Base-by-base conservation (phyloP, 106 monocot genomes). In the Ottelia alismoides region DNA sequence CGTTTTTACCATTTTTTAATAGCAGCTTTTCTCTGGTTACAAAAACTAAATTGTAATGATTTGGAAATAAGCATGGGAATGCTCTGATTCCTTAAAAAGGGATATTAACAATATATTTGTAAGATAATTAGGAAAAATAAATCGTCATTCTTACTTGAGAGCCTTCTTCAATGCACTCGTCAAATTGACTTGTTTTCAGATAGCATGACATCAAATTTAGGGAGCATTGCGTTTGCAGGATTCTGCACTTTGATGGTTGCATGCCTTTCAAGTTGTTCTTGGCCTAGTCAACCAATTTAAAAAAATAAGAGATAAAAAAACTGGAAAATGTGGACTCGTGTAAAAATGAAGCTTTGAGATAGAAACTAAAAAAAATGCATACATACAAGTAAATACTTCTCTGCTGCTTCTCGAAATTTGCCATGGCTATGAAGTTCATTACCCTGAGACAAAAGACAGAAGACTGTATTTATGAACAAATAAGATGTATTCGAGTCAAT, bases 131-230 rank as follows among this genome's bases (percentile, higher is more conserved):
- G n/a, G n/a, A n/a, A n/a, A n/a, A n/a, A n/a, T n/a, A n/a, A n/a
- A n/a, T n/a, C n/a, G n/a, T n/a, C n/a, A n/a, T n/a, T 29, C 45
- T 43, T 72, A 90, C 98, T 75, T 98, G 81, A 57, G 85, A 79
- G 49, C 98, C 98, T 80, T 90, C 89, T 29, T 55, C 76, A 31
- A 98, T 69, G 82, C 98, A 98, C 26, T 98, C 85, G 25, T 74
- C 75, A 52, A 76, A 86, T 32, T 79, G 76, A 56, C 67, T 63
- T 52, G 70, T 82, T 67, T 82, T 89, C 59, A 98, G 68, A 48
- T 82, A 98, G 62, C 98, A 98, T 30, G 89, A 89, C 98, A 98
- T 98, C 25, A 98, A 63, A 68, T 98, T 98, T 45, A 90, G 82
- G 28, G 89, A 79, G 51, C 98, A 98, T 68, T 82, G 82, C 63